Conservation (phyloP, 2,329 filamentous ascomycete species). For the Claviceps fusiformis region DNA sequence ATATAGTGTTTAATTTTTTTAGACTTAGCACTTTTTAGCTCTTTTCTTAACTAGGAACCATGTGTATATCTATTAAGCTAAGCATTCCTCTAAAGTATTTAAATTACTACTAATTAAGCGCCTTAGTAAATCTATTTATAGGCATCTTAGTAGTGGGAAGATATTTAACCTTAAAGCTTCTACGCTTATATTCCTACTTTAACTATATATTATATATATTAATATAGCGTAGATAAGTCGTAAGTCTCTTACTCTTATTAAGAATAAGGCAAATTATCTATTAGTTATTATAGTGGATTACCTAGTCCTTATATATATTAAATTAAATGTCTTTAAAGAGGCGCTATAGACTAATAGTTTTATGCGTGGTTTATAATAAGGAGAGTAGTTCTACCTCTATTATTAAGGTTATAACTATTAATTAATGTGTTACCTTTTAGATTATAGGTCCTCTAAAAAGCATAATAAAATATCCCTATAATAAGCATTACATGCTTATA, state of each 20-base stretch:
- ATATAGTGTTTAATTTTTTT: too few species aligned
- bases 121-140: background rate
- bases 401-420: background rate
- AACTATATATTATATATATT: background rate
- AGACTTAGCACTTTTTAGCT: too few species aligned
- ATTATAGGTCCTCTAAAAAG: background rate
- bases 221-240: background rate
- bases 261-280: background rate
- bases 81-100: background rate
- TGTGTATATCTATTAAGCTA: background rate
- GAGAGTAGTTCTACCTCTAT: background rate
- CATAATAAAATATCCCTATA: background rate
- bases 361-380: background rate
- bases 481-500: background rate
- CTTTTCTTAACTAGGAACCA: too few species aligned
- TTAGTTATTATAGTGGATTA: background rate
- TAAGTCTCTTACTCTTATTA: background rate
- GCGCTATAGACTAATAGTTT: background rate
- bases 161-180: background rate
- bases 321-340: background rate
- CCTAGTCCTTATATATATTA: background rate
- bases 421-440: background rate
- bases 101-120: background rate
- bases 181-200: background rate
- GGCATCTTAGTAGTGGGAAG: background rate